A percentile compares a stretch with the other conserved stretches of the same genome.
Evolutionary conservation across 345 rosid species (phyloP).

Genomic region (Kernera saxatilis): DNA sequence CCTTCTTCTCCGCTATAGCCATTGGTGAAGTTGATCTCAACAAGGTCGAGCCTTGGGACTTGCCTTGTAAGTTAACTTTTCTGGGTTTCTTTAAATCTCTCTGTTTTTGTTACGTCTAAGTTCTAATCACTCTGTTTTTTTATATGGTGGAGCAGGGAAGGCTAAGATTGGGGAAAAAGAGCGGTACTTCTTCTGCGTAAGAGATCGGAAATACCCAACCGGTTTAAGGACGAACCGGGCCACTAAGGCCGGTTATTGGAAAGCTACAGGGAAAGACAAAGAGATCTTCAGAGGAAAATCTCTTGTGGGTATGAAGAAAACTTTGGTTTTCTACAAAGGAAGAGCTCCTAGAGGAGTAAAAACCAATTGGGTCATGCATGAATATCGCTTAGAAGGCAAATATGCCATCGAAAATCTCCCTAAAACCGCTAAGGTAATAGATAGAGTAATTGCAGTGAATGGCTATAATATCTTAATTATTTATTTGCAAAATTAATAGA

Average conservation of each 20-base stretch:
- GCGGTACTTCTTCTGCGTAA: conserved; percentile 67
- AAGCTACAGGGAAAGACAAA: conserved; percentile 60
- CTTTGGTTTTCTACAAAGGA: conserved; percentile 74
- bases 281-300: conserved; percentile 41
- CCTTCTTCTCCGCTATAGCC: conserved; percentile 53
- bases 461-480: too few species aligned
- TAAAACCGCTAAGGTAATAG: conserved; percentile 48
- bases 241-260: conserved; percentile 50
- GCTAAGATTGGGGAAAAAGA: conserved; percentile 46
- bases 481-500: too few species aligned
- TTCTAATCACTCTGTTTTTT: neutral
- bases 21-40: conserved; percentile 80
- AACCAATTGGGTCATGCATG: conserved; percentile 85
- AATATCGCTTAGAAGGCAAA: conserved; percentile 64
- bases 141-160: neutral
- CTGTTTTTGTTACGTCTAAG: neutral
- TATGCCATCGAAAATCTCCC: conserved; percentile 37
- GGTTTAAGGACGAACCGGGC: conserved; percentile 58
- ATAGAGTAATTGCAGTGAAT: too few species aligned
- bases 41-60: conserved; percentile 92
- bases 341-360: conserved; percentile 81
- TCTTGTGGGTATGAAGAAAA: conserved; percentile 85
- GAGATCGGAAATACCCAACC: conserved; percentile 72
- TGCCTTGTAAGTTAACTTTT: conserved; percentile 50
- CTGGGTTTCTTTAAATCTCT: neutral